A percentile compares a stretch with the other conserved stretches of the same genome.
Conservation (phyloP, 106 monocot genomes). For the Acorus calamus region DNA sequence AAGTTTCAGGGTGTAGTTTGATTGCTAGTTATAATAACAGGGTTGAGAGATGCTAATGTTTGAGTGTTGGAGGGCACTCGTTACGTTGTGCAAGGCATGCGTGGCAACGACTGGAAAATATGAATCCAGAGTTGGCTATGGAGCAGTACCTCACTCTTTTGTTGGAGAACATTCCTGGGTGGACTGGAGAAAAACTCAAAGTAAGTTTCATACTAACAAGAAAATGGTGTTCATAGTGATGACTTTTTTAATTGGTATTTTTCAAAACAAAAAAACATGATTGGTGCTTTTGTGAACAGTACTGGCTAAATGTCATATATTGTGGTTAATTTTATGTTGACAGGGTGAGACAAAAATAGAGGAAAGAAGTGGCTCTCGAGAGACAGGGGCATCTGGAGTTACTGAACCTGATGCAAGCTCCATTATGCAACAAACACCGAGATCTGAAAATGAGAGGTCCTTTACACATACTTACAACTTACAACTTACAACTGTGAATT, state of each 20-base stretch:
- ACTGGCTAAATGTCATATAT: too few species aligned
- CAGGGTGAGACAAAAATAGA: too few species aligned
- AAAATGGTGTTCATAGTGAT: not conserved
- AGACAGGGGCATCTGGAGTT: too few species aligned
- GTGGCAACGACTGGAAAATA: conserved; percentile 56
- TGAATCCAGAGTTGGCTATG: conserved; percentile 64
- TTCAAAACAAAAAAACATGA: too few species aligned
- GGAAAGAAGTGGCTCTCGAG: too few species aligned
- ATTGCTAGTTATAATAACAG: conserved; percentile 4
- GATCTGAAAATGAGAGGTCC: too few species aligned
- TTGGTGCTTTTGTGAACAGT: too few species aligned
- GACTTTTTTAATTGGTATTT: not conserved
- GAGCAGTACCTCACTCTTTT: conserved; percentile 49
- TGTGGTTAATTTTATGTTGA: too few species aligned
- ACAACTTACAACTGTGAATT: too few species aligned
- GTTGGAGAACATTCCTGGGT: conserved; percentile 39
- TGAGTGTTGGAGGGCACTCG: conserved; percentile 12
- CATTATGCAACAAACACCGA: too few species aligned
- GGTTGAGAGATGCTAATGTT: conserved; percentile 1
- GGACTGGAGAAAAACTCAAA: conserved; percentile 25
- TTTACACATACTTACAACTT: too few species aligned
- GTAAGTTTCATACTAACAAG: conserved; percentile 12
- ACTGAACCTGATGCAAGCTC: too few species aligned
- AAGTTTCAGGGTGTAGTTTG: conserved; percentile 11
- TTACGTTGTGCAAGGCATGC: conserved; percentile 50